Conservation (phyloP, 805 yeast genomes). For the Candida lessepsii region DNA sequence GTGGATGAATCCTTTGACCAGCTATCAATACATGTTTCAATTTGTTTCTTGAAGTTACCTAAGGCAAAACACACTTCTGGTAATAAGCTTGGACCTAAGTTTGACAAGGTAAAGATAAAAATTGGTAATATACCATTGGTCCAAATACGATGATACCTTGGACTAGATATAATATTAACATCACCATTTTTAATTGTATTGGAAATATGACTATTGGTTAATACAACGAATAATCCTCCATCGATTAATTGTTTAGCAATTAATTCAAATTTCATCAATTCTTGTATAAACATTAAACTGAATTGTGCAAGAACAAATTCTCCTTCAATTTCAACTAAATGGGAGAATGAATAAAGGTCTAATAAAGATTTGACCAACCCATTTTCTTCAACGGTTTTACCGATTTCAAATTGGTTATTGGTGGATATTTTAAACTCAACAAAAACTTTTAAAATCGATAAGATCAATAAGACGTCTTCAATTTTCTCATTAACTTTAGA, state of each 20-base stretch:
- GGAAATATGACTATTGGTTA: constrained; percentile 76
- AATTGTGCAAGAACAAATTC: constrained; percentile 74
- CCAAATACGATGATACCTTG: constrained; percentile 78
- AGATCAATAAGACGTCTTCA: constrained; percentile 63
- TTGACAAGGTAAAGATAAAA: constrained; percentile 55
- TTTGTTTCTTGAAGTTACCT: constrained; percentile 62
- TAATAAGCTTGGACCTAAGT: constrained; percentile 60
- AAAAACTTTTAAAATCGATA: constrained; percentile 63
- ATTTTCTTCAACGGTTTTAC: constrained; percentile 50
- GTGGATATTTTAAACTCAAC: constrained; percentile 48
- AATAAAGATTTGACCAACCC: constrained; percentile 64
- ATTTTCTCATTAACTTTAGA: constrained; percentile 49
- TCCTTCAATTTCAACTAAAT: constrained; percentile 54
- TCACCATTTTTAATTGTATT: constrained; percentile 64
- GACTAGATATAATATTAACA: constrained; percentile 48
- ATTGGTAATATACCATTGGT: constrained; percentile 76
- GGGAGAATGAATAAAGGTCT: constrained; percentile 67
- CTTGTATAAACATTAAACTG: constrained; percentile 64
- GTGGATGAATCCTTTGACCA: constrained; percentile 64
- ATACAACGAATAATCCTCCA: constrained; percentile 60
- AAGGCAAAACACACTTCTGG: constrained; percentile 67
- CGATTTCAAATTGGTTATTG: constrained; percentile 48
- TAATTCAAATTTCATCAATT: constrained; percentile 56
- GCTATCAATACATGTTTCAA: constrained; percentile 56
- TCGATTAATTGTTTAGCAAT: constrained; percentile 67